A percentile compares a stretch with the other conserved stretches of the same genome.
phyloP scores from a whole-genome alignment of 2,329 filamentous ascomycete species.

The Scleromitrula shiraiana region DNA sequence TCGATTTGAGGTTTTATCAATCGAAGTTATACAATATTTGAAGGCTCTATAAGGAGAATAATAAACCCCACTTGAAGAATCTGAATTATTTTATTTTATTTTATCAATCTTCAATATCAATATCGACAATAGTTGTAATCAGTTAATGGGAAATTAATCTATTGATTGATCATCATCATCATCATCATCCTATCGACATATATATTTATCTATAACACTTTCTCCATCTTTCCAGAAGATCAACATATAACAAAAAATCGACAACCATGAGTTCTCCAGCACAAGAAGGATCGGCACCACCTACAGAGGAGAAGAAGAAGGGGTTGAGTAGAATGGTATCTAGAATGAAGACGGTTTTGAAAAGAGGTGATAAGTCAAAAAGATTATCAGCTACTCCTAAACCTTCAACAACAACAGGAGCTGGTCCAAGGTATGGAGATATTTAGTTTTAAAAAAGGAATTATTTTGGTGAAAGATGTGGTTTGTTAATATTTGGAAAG shows the following conservation, averaged over 20 bases:
- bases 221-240: background rate
- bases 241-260: background rate
- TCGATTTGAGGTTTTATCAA: slow-evolving; percentile 8
- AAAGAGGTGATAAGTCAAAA: slow-evolving; percentile 23
- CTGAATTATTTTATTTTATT: background rate
- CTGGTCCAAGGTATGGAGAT: slow-evolving; percentile 21
- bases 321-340: slow-evolving; percentile 21
- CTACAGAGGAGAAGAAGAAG: slow-evolving; percentile 20
- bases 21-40: background rate
- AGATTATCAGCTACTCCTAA: slow-evolving; percentile 19
- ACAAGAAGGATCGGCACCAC: slow-evolving; percentile 13
- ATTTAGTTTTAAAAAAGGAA: background rate
- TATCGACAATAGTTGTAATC: background rate
- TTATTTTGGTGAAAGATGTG: too few species aligned
- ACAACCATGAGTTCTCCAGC: slow-evolving; percentile 22
- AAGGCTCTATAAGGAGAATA: slow-evolving; percentile 3
- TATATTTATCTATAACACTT: background rate
- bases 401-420: slow-evolving; percentile 8
- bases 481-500: background rate
- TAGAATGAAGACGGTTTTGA: slow-evolving; percentile 27
- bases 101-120: too few species aligned
- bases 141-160: background rate
- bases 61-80: slow-evolving; percentile 1
- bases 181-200: background rate
- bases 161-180: background rate